phyloP scores from a whole-genome alignment of 1,284 basidiomycete species.

The Psilocybe mexicana region DNA sequence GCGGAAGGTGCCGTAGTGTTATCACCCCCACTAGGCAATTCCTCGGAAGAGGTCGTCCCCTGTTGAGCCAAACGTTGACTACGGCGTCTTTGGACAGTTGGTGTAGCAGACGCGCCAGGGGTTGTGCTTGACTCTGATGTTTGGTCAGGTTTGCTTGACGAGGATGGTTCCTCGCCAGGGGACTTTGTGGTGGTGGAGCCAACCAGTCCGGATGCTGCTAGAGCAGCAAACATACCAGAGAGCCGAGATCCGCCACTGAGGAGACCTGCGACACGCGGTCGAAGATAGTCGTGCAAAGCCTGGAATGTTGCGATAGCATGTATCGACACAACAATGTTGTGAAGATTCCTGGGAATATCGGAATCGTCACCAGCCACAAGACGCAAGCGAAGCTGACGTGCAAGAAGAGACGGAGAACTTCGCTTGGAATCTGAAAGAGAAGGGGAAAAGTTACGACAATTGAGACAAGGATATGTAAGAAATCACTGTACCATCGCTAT shows the following conservation, averaged over 20 bases:
- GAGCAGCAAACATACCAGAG: constrained; percentile 88
- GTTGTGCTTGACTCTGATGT: constrained; percentile 36
- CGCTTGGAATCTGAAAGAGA: constrained; percentile 71
- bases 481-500: constrained; percentile 60
- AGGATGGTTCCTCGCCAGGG: constrained; percentile 26
- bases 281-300: constrained; percentile 91
- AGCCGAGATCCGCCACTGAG: constrained; percentile 68
- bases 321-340: constrained; percentile 92
- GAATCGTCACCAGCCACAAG: constrained; percentile 86
- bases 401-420: constrained; percentile 82
- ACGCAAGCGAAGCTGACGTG: constrained; percentile 85
- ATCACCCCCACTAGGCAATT: constrained; percentile 25
- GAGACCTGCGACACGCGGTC: constrained; percentile 84
- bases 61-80: constrained; percentile 82
- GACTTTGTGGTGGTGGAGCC: constrained; percentile 30
- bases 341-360: constrained; percentile 81
- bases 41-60: constrained; percentile 25
- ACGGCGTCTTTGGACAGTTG: constrained; percentile 60
- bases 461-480: constrained; percentile 8
- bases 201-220: constrained; percentile 77
- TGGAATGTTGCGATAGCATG: constrained; percentile 97
- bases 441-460: not conserved
- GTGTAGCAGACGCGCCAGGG: constrained; percentile 31
- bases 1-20: constrained; percentile 9
- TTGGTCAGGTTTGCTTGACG: constrained; percentile 17